phyloP scores from a whole-genome alignment of 2,329 filamentous ascomycete genomes.

The Arthrobotrys megalospora region DNA sequence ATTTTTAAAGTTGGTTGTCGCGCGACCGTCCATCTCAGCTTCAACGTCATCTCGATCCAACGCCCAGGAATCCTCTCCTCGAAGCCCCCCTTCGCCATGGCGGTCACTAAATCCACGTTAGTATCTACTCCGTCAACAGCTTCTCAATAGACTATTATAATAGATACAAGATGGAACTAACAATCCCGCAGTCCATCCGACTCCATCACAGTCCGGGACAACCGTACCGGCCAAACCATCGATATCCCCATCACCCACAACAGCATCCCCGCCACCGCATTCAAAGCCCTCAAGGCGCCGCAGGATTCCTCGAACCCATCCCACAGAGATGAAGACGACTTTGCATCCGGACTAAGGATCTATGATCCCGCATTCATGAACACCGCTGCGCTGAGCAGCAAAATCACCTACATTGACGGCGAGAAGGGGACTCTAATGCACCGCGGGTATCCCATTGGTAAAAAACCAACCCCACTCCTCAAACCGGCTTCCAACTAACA shows the following conservation, averaged over 20 bases:
- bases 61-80: too few relatives aligned
- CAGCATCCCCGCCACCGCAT: slow-evolving; percentile 71
- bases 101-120: slow-evolving; percentile 54
- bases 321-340: slow-evolving; percentile 67
- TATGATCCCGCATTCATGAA: slow-evolving; percentile 73
- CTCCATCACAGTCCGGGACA: slow-evolving; percentile 66
- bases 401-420: slow-evolving; percentile 73
- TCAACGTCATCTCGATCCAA: slow-evolving; percentile 46
- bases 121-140: background rate
- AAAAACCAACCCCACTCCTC: background rate
- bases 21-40: background rate
- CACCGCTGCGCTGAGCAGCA: slow-evolving; percentile 71
- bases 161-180: background rate
- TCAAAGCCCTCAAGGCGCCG: slow-evolving; percentile 71
- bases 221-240: slow-evolving; percentile 71
- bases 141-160: background rate
- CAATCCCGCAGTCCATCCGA: slow-evolving; percentile 32
- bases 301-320: slow-evolving; percentile 65
- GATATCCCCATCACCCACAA: slow-evolving; percentile 71
- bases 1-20: background rate
- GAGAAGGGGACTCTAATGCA: slow-evolving; percentile 72
- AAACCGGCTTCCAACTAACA: background rate
- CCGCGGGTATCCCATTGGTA: slow-evolving; percentile 70
- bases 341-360: slow-evolving; percentile 68
- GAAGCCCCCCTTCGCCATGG: slow-evolving; percentile 33